phyloP scores from a whole-genome alignment of 306 rosid species.

The Ammopiptanthus mongolicus region DNA sequence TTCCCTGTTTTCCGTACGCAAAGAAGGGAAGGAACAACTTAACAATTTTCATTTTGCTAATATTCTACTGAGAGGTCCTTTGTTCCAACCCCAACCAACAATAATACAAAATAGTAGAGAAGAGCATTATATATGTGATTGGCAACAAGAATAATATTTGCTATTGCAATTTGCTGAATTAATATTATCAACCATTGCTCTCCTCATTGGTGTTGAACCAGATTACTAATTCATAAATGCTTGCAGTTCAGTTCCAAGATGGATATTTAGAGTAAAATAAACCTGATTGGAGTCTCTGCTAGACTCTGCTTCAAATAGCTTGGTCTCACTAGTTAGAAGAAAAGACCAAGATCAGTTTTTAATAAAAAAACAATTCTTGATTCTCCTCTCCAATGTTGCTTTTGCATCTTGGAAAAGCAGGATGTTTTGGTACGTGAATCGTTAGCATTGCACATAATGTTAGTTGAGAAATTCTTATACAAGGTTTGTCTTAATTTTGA shows the following conservation, averaged over 20 bases:
- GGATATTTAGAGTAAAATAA: not conserved
- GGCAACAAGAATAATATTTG: not conserved
- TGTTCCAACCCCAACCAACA: not conserved
- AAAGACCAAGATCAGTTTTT: not conserved
- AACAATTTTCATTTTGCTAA: not conserved
- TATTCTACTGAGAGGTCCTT: not conserved
- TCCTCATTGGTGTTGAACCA: not conserved
- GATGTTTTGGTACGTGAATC: not conserved
- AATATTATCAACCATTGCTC: not conserved
- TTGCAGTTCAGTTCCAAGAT: not conserved
- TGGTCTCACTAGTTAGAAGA: slow-evolving; percentile 13
- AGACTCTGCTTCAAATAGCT: slow-evolving; percentile 90
- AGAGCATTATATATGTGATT: not conserved
- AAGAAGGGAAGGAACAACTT: too few species aligned
- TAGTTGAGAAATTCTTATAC: not conserved
- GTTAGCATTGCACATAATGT: not conserved
- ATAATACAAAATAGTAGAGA: too few species aligned
- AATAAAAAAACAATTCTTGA: too few species aligned
- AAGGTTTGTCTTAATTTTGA: not conserved
- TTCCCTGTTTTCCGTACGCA: too few species aligned
- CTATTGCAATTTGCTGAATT: not conserved
- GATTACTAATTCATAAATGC: not conserved
- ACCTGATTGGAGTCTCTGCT: slow-evolving; percentile 89
- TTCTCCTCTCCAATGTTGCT: too few species aligned
- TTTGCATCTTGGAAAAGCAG: not conserved